These are phyloP conservation scores for Pythium brassicae DNA, from an alignment of 352 stramenopile genomes.

Conservation along the genomic window DNA sequence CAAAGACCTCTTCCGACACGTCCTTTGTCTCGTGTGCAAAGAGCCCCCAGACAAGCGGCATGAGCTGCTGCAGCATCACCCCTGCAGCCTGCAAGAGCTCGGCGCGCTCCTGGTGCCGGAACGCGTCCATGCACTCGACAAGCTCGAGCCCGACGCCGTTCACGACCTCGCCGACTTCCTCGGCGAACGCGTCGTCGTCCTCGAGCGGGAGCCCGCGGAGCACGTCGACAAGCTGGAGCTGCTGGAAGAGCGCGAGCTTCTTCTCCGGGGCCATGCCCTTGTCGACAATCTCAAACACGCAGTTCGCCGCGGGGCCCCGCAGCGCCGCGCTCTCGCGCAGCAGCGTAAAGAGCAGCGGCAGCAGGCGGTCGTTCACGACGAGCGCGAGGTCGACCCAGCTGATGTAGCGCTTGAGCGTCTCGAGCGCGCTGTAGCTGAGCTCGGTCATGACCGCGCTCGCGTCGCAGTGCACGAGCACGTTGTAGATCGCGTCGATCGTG, in stretches of 20 bases:
- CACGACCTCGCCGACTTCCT: slow-evolving; percentile 80
- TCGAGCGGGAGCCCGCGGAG: slow-evolving; percentile 53
- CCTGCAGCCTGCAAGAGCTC: slow-evolving; percentile 51
- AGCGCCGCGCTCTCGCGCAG: slow-evolving; percentile 51
- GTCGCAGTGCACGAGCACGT: slow-evolving; percentile 72
- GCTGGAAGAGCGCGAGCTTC: slow-evolving; percentile 72
- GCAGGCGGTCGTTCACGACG: slow-evolving; percentile 79
- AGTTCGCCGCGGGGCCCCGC: slow-evolving; percentile 72
- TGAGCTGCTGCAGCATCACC: slow-evolving; percentile 57
- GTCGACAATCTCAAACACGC: slow-evolving; percentile 81
- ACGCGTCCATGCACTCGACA: slow-evolving; percentile 74
- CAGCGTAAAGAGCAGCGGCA: slow-evolving; percentile 72
- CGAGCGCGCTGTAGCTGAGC: slow-evolving; percentile 63
- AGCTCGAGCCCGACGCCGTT: slow-evolving; percentile 79
- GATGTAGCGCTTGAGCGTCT: slow-evolving; percentile 84
- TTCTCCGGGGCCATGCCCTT: slow-evolving; percentile 85
- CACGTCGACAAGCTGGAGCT: slow-evolving; percentile 65
- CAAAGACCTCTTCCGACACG: slow-evolving; percentile 84
- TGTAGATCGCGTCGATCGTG: slow-evolving; percentile 81
- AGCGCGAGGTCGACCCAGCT: slow-evolving; percentile 83
- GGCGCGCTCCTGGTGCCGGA: slow-evolving; percentile 48
- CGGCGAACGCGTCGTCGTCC: slow-evolving; percentile 77
- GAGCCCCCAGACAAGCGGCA: slow-evolving; percentile 79
- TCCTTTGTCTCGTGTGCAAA: slow-evolving; percentile 82
- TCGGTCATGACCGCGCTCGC: slow-evolving; percentile 60